Evolutionary conservation across 2,329 filamentous ascomycete species (phyloP), one percentile per base, ranked within the genome.

Genomic region (Hymenoscyphus linearis): DNA sequence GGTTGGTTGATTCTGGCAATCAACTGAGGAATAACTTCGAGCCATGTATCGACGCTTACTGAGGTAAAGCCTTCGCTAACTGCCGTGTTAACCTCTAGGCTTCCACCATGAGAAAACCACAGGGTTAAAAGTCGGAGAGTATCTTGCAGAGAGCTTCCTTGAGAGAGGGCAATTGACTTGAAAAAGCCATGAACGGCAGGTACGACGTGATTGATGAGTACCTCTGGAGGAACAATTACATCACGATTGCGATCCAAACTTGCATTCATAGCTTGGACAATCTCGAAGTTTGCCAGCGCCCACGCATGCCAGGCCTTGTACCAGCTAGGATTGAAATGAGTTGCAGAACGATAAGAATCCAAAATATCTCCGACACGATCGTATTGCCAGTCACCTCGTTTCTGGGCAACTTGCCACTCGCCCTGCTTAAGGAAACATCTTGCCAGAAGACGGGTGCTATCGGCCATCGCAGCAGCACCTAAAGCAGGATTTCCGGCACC

Each of bases 241-340:
- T 67, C 70, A 22, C 64, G 66, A 27, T 64, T 63, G 4, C 47
- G 26, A 16, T 53, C 52, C 18, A 70, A 68, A 18, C 64, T 60
- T 34, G 66, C 61, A 60, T 86, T 83, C 25, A 88, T 82, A 9
- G 87, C 85, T 68, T 95, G 96, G 40, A 98, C 93, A 61, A 99
- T 95, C 76, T 99, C 93, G 70, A 99, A 99, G 75, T 99, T 99
- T 59, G 95, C 93, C 65, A 99, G 77, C 12, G 95, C 96, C 93
- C 95, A 99, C 0, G 95, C 90, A 76, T 99, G 95, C 95, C 95
- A 99, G 7, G 96, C 95, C 77, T 99, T 99, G 79, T 99, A 99
- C 85, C 93, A 99, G 64, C 88, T 87, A 36, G 91, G 88, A 73
- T 99, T 96, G 76, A 96, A 97, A 62, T 91, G 88, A 1, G 95